Base-by-base conservation (phyloP, 495 filamentous ascomycete genomes). In the Penicillium mononematosum region DNA sequence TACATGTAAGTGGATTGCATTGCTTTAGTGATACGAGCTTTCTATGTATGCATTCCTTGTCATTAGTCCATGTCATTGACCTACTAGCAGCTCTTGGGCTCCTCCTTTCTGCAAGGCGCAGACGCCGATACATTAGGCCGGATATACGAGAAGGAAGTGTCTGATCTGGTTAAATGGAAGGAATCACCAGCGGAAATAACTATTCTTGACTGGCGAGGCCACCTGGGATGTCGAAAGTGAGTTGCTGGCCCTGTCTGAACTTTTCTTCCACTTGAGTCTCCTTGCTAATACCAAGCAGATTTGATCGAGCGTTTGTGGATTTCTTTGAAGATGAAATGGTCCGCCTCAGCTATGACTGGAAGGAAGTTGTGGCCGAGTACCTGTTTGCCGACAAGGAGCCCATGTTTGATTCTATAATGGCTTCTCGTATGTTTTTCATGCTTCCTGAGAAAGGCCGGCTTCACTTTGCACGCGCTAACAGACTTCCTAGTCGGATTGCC, bases 241-340 rank as follows among this genome's bases (percentile, higher is more conserved):
- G 74, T 71, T 29, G 27, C 6, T 19, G 19, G 11, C 31, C 52
- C 25, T 47, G 20, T 29, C 16, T 12, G 3, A 1, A 7, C 12
- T 20, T 4, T 36, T 22, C 27, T 25, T 34, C 8, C 11, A 12
- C 10, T 22, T 36, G 9, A 17, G 6, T 19, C 16, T 7, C 19
- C 10, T 17, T 31, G 17, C 56, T 69, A 46, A 65, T 11, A 1
- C 9, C 10, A 2, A 24, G 16, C 42, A 87, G 84, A 53, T 96
- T 96, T 67, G 89, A 99, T 67, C 80, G 95, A 29, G 92, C 93
- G 4, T 97, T 85, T 65, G 75, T 97, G 19, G 90, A 97, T 68
- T 95, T 91, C 63, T 97, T 94, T 64, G 92, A 96, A 66, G 92
- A 97, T 68, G 81, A 88, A 57, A 72, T 97, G 43, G 90, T 87